A percentile compares a stretch with the other conserved stretches of the same genome.
Evolutionary conservation across 108 stramenopile species (phyloP).

Genomic region (Craspedostauros australis): DNA sequence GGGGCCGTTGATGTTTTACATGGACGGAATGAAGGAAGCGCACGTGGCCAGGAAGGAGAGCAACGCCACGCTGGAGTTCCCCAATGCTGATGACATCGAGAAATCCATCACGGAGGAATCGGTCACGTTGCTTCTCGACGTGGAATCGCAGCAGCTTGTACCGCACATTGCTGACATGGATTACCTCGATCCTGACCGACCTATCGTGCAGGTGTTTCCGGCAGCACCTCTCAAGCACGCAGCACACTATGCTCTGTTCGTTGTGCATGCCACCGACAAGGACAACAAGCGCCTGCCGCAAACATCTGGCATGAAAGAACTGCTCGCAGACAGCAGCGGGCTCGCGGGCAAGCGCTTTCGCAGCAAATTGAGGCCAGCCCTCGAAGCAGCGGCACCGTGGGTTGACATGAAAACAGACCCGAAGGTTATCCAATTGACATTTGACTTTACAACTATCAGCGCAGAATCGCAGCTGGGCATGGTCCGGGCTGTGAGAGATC

Average conservation of each 20-base stretch:
- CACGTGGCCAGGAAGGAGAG: background rate
- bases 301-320: slow-evolving; percentile 26
- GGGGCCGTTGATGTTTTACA: slow-evolving; percentile 44
- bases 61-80: slow-evolving; percentile 6
- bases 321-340: slow-evolving; percentile 5
- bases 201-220: slow-evolving; percentile 31
- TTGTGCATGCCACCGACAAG: slow-evolving; percentile 20
- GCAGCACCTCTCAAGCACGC: slow-evolving; percentile 29
- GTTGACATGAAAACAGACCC: slow-evolving; percentile 4
- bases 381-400: slow-evolving; percentile 17
- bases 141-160: slow-evolving; percentile 19
- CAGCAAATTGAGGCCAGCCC: background rate
- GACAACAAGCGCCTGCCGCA: slow-evolving; percentile 22
- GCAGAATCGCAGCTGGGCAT: slow-evolving; percentile 35
- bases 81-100: slow-evolving; percentile 24
- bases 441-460: slow-evolving; percentile 53
- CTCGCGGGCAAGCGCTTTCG: background rate
- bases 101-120: slow-evolving; percentile 19
- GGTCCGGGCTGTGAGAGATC: slow-evolving; percentile 38
- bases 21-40: slow-evolving; percentile 25
- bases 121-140: slow-evolving; percentile 38
- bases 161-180: slow-evolving; percentile 44
- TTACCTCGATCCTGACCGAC: slow-evolving; percentile 20
- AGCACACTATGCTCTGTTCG: slow-evolving; percentile 34
- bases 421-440: slow-evolving; percentile 36